These are phyloP conservation scores for Neurospora africana DNA, from an alignment of 495 filamentous ascomycete genomes.

Conservation along the genomic window DNA sequence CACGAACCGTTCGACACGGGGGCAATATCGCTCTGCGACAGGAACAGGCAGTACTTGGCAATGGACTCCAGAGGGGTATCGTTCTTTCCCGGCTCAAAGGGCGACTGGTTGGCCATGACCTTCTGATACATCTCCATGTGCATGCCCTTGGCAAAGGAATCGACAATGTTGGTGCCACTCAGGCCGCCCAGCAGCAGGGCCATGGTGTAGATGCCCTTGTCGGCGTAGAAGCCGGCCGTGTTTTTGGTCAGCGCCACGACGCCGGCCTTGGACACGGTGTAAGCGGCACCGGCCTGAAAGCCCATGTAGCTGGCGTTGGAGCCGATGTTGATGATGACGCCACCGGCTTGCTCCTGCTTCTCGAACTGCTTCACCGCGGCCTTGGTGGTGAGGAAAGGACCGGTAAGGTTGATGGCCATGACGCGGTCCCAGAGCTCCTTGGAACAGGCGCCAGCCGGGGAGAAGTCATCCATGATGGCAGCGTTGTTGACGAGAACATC, in stretches of 20 bases:
- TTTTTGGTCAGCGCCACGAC: conserved; percentile 52
- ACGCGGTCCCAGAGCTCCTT: conserved; percentile 46
- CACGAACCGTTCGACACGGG: conserved; percentile 26
- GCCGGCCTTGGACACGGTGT: conserved; percentile 44
- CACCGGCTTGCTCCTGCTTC: conserved; percentile 23
- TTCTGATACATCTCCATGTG: conserved; percentile 34
- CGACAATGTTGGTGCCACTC: conserved; percentile 44
- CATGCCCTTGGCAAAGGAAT: conserved; percentile 35
- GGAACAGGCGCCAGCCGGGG: conserved; percentile 41
- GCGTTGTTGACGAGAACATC: conserved; percentile 44
- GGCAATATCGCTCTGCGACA: conserved; percentile 28
- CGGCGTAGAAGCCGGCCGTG: conserved; percentile 48
- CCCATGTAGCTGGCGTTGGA: conserved; percentile 25
- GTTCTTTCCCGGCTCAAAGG: conserved; percentile 11
- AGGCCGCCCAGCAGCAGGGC: conserved; percentile 48
- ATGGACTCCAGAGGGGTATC: conserved; percentile 20
- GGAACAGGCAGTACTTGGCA: conserved; percentile 32
- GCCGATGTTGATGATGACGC: conserved; percentile 41
- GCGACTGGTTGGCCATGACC: conserved; percentile 14
- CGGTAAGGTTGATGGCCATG: conserved; percentile 50
- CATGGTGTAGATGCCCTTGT: conserved; percentile 46
- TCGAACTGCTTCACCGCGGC: conserved; percentile 37
- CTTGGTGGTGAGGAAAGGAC: conserved; percentile 43
- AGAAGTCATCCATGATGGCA: conserved; percentile 43
- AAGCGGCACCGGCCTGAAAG: conserved; percentile 38